These are phyloP conservation scores for Coemansia furcata DNA, from an alignment of 192 early-diverging fungal genomes.

Conservation along the genomic window DNA sequence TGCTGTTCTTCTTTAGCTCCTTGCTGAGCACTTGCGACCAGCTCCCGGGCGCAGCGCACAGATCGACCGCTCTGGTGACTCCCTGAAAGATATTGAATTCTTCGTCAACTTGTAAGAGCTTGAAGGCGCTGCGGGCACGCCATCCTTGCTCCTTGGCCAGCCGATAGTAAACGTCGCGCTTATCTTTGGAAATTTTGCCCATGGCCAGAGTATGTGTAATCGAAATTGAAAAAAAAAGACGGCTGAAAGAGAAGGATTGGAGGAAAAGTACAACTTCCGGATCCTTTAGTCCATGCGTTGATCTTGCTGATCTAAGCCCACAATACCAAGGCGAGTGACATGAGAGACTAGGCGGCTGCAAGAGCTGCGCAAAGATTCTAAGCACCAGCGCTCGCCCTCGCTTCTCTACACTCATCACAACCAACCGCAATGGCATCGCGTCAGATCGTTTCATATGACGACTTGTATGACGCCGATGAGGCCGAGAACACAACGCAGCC, in stretches of 20 bases:
- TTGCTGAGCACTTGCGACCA: conserved; percentile 92
- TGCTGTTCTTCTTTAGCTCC: conserved; percentile 56
- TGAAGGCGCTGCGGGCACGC: conserved; percentile 96
- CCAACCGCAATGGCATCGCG: conserved; percentile 17
- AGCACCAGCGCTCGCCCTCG: background rate
- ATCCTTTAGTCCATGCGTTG: background rate
- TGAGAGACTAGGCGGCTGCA: background rate
- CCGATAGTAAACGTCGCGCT: conserved; percentile 95
- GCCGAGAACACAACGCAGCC: background rate
- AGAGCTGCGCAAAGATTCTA: background rate
- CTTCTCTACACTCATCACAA: background rate
- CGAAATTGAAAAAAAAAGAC: background rate
- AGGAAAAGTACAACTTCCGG: background rate
- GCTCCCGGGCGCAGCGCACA: conserved; percentile 96
- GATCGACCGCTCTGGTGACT: conserved; percentile 88
- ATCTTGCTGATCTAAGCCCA: background rate
- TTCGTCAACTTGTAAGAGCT: conserved; percentile 94
- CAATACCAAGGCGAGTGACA: background rate
- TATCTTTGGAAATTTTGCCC: conserved; percentile 91
- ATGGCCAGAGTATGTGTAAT: conserved; percentile 15
- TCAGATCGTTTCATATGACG: conserved; percentile 42
- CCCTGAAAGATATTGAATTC: conserved; percentile 89
- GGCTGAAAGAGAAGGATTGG: background rate
- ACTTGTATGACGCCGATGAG: conserved; percentile 30
- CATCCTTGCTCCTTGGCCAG: conserved; percentile 97